Percentiles rank a stretch among this genome's conserved stretches.
phyloP scores from a whole-genome alignment of 805 yeast species.

The Lipomyces sp. region DNA sequence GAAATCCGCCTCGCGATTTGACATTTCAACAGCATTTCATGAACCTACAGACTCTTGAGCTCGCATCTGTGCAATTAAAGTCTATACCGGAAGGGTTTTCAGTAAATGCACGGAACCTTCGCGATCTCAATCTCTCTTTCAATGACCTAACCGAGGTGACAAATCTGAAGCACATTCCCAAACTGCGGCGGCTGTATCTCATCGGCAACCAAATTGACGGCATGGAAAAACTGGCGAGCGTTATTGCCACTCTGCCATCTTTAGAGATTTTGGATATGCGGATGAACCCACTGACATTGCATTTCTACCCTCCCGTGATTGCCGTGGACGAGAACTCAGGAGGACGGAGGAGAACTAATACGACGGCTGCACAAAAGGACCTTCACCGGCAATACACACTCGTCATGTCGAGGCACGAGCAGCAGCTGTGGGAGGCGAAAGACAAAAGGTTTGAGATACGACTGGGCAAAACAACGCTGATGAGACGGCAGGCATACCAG shows the following conservation, averaged over 20 bases:
- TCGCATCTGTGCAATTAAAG: constrained; percentile 32
- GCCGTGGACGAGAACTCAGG: neutral
- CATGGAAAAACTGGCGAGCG: constrained; percentile 27
- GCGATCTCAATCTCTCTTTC: constrained; percentile 38
- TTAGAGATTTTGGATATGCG: constrained; percentile 35
- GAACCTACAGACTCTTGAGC: constrained; percentile 36
- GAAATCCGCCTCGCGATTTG: constrained; percentile 31
- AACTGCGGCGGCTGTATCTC: constrained; percentile 33
- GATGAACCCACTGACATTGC: constrained; percentile 34
- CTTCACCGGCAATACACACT: constrained; percentile 19
- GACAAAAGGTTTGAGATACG: constrained; percentile 15
- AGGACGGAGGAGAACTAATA: neutral
- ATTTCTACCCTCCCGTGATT: constrained; percentile 31
- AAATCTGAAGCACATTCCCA: constrained; percentile 33
- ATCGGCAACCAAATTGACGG: constrained; percentile 32
- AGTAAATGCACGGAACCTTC: constrained; percentile 32
- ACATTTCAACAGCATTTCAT: constrained; percentile 32
- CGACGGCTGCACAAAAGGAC: constrained; percentile 1
- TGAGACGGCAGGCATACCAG: constrained; percentile 21
- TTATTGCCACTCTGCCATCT: constrained; percentile 23
- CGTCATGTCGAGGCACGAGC: constrained; percentile 21
- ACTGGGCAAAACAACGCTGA: constrained; percentile 3
- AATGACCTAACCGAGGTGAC: constrained; percentile 33
- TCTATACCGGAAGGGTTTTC: constrained; percentile 33
- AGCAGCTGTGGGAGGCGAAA: constrained; percentile 17